These are phyloP conservation scores for Monosporascus sp. DNA, from an alignment of 2,329 filamentous ascomycete genomes.

Conservation along the genomic window DNA sequence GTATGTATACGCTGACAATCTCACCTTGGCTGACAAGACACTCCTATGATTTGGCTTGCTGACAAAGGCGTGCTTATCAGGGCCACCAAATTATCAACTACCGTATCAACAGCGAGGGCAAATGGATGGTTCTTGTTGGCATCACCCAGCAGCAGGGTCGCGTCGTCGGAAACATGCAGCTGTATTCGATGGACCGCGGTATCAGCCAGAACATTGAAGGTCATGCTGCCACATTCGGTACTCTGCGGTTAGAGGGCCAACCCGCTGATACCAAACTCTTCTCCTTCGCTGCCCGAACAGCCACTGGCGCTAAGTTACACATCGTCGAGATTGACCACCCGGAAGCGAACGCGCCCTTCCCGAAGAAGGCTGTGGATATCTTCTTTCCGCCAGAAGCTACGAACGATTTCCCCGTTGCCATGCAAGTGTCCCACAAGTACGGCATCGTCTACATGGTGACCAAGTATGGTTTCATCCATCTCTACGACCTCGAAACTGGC, in stretches of 20 bases:
- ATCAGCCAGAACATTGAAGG: conserved; percentile 98
- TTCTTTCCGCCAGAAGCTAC: conserved; percentile 95
- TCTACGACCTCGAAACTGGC: conserved; percentile 95
- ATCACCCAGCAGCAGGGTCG: conserved; percentile 91
- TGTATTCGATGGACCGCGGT: conserved; percentile 91
- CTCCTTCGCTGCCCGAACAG: conserved; percentile 88
- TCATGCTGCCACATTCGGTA: conserved; percentile 91
- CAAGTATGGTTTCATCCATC: conserved; percentile 98
- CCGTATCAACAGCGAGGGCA: conserved; percentile 88
- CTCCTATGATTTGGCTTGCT: not conserved
- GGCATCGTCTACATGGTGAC: conserved; percentile 96
- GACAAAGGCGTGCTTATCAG: conserved; percentile 39
- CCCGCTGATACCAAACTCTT: conserved; percentile 91
- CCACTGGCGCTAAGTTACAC: conserved; percentile 88
- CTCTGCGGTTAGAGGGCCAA: conserved; percentile 80
- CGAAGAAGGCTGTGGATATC: conserved; percentile 95
- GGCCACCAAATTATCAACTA: conserved; percentile 99
- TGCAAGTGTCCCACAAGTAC: conserved; percentile 96
- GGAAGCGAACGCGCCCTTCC: conserved; percentile 80
- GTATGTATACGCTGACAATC: conserved; percentile 46
- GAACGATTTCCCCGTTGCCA: conserved; percentile 96
- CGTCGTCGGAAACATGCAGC: conserved; percentile 92
- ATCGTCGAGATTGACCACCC: conserved; percentile 96
- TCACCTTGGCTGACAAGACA: not conserved
- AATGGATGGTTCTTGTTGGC: conserved; percentile 97